A percentile compares a stretch with the other conserved stretches of the same genome.
Conservation (phyloP, 805 yeast species). For the Ogataea methylovora region DNA sequence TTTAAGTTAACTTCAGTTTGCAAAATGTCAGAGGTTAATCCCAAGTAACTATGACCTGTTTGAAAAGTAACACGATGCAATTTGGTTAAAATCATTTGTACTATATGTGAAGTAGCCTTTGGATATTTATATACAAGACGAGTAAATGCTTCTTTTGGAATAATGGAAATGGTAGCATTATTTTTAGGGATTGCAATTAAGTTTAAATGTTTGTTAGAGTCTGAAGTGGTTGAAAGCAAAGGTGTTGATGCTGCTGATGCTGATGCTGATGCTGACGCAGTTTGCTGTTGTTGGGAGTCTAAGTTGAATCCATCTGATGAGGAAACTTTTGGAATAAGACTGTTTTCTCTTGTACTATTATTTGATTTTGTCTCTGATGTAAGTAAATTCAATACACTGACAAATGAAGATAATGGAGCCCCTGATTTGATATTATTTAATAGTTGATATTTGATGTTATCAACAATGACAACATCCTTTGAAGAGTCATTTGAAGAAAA, state of each 20-base stretch:
- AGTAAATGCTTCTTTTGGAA: slow-evolving; percentile 78
- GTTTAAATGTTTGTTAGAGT: slow-evolving; percentile 5
- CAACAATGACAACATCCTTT: slow-evolving; percentile 38
- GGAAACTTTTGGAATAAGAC: not conserved
- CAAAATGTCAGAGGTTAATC: slow-evolving; percentile 73
- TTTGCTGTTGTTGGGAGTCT: not conserved
- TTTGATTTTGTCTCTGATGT: slow-evolving; percentile 19
- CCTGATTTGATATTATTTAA: slow-evolving; percentile 79
- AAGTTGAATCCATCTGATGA: slow-evolving; percentile 1
- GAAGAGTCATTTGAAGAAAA: slow-evolving; percentile 23
- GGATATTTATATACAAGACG: slow-evolving; percentile 71
- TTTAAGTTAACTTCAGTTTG: slow-evolving; percentile 69
- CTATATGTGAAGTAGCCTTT: slow-evolving; percentile 85
- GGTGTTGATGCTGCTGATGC: not conserved
- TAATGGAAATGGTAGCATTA: slow-evolving; percentile 82
- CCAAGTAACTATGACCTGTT: slow-evolving; percentile 81
- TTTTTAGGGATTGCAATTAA: slow-evolving; percentile 69
- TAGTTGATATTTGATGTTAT: slow-evolving; percentile 60
- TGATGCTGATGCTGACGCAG: not conserved
- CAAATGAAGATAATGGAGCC: slow-evolving; percentile 75
- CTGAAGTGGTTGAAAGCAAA: slow-evolving; percentile 15
- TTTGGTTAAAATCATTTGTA: slow-evolving; percentile 83
- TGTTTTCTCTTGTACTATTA: too few relatives aligned
- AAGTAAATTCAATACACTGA: slow-evolving; percentile 72
- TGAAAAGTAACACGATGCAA: slow-evolving; percentile 87